A percentile compares a stretch with the other conserved stretches of the same genome.
These are phyloP conservation scores for Kuraishia capsulata DNA, from an alignment of 805 yeast species.

Conservation along the genomic window DNA sequence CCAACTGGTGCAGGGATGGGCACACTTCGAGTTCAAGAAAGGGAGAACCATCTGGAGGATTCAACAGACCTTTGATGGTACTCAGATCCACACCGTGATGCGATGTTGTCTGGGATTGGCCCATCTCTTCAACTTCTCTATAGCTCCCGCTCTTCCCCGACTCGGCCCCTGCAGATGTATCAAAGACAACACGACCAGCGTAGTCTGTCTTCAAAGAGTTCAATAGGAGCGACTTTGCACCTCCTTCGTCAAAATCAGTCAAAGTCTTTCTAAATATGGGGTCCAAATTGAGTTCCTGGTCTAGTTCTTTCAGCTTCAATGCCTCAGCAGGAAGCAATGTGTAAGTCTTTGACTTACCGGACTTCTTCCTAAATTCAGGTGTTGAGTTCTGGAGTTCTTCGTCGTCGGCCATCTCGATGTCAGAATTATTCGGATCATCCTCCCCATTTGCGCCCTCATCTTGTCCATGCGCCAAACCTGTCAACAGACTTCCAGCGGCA, in stretches of 20 bases:
- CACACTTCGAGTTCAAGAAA: constrained; percentile 35
- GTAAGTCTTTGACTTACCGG: constrained; percentile 21
- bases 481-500: constrained; percentile 33
- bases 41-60: constrained; percentile 15
- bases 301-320: constrained; percentile 45
- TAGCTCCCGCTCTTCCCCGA: background rate
- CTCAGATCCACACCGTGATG: constrained; percentile 14
- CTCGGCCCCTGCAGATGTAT: constrained; percentile 26
- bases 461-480: constrained; percentile 54
- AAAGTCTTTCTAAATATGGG: constrained; percentile 69
- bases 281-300: constrained; percentile 58
- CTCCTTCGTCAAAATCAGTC: constrained; percentile 78
- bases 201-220: constrained; percentile 51
- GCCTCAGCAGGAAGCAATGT: constrained; percentile 43
- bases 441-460: constrained; percentile 12
- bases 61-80: constrained; percentile 8
- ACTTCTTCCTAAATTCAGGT: constrained; percentile 19
- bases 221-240: constrained; percentile 59
- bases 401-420: constrained; percentile 8
- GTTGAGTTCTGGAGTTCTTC: constrained; percentile 14
- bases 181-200: constrained; percentile 54
- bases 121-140: constrained; percentile 1
- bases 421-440: constrained; percentile 17
- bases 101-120: constrained; percentile 1
- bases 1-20: constrained; percentile 54